These are phyloP conservation scores for Blastobotrys persicus DNA, from an alignment of 1,139 yeast genomes.

Conservation along the genomic window DNA sequence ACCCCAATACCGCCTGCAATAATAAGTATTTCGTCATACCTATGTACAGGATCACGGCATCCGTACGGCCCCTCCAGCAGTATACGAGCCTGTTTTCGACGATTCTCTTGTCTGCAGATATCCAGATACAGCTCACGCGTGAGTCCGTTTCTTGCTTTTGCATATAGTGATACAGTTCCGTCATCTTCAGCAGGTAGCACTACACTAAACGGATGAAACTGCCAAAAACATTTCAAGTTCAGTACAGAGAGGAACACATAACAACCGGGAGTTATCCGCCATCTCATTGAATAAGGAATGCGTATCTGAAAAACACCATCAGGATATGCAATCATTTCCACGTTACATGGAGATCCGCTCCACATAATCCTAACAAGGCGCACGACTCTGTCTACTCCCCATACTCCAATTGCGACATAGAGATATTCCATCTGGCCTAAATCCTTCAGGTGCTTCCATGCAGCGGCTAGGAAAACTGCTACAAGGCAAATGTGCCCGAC, in stretches of 20 bases:
- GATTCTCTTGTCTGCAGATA: not conserved
- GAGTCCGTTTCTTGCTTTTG: slow-evolving; percentile 29
- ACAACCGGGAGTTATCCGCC: slow-evolving; percentile 55
- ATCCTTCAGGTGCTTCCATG: slow-evolving; percentile 52
- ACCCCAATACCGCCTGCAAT: slow-evolving; percentile 69
- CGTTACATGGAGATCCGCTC: slow-evolving; percentile 45
- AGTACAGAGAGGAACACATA: slow-evolving; percentile 59
- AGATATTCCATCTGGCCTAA: slow-evolving; percentile 35
- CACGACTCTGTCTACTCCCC: slow-evolving; percentile 43
- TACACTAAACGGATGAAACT: slow-evolving; percentile 70
- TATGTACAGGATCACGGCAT: slow-evolving; percentile 46
- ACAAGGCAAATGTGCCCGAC: slow-evolving; percentile 58
- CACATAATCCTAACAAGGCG: slow-evolving; percentile 39
- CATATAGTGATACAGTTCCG: slow-evolving; percentile 34
- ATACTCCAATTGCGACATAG: slow-evolving; percentile 39
- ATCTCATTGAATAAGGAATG: slow-evolving; percentile 31
- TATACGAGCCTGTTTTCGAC: slow-evolving; percentile 20
- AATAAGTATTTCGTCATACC: slow-evolving; percentile 50
- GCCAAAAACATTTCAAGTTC: slow-evolving; percentile 43
- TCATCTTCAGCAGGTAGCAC: slow-evolving; percentile 30
- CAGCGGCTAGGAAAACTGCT: slow-evolving; percentile 52
- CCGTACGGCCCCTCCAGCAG: slow-evolving; percentile 62
- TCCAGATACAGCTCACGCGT: slow-evolving; percentile 5
- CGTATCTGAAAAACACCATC: slow-evolving; percentile 32
- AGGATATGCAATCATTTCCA: slow-evolving; percentile 35